A percentile compares a stretch with the other conserved stretches of the same genome.
These are phyloP conservation scores for Eucalyptus urophylla DNA, from an alignment of 345 rosid species.

Conservation along the genomic window DNA sequence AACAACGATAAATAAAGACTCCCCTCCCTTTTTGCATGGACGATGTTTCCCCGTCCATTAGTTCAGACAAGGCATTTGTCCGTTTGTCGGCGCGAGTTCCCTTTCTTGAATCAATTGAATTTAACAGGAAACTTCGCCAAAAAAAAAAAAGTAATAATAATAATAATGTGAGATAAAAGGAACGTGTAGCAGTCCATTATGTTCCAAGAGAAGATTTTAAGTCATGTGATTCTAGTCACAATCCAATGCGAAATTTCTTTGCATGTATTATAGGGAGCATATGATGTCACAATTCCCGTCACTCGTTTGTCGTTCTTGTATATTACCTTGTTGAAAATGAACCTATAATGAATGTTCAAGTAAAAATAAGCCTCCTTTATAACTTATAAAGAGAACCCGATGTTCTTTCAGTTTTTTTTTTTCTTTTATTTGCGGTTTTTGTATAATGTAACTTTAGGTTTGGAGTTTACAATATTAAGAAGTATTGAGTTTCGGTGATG, in stretches of 20 bases:
- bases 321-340: neutral
- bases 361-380: neutral
- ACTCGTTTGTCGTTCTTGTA: neutral
- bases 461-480: neutral
- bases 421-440: too few species aligned
- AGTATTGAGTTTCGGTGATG: neutral
- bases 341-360: neutral
- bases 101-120: too few species aligned
- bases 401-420: too few species aligned
- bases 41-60: too few species aligned
- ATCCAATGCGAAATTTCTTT: neutral
- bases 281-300: neutral
- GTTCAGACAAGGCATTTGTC: too few species aligned
- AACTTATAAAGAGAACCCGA: neutral
- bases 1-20: too few species aligned
- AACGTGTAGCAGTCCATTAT: neutral
- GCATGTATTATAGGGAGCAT: neutral
- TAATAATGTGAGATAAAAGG: neutral
- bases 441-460: neutral
- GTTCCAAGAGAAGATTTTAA: neutral
- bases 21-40: too few species aligned
- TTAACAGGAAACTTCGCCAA: neutral
- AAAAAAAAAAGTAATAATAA: accelerated
- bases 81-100: too few species aligned
- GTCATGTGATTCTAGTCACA: neutral